Base-by-base conservation (phyloP, 2,329 filamentous ascomycete genomes). In the Leptographium procerum region DNA sequence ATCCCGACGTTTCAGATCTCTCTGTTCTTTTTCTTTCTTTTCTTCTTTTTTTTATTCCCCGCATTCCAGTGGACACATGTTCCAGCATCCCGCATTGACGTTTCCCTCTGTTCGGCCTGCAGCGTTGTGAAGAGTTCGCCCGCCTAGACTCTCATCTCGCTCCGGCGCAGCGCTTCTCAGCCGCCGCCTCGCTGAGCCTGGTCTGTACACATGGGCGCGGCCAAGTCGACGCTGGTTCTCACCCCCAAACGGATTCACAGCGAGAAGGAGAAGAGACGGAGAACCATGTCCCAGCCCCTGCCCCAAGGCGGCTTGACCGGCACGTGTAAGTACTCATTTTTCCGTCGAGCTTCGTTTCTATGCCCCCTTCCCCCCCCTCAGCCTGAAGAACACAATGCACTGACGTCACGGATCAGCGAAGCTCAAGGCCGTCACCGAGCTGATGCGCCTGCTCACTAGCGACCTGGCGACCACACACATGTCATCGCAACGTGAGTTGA, bases 391-490 rank as follows among this genome's bases (percentile, higher is more conserved):
- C 14, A 13, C 14, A 3, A 43, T 10, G 10, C 31, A 16, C 54
- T 50, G 43, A 59, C 53, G 13, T 22, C 22, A n/a, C 24, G n/a
- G 24, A n/a, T 3, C 66, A 89, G 81, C 76, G 60, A 91, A 91
- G 72, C 77, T 87, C 59, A 75, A 82, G 60, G 81, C 88, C 57
- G 87, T 92, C 47, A 83, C 78, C 19, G 75, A 77, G 57, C 73
- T 94, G 19, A 72, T 94, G 63, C 72, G 78, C 47, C 78, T 78
- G 50, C 76, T 95, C 47, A 74, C 77, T 8, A 69, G 78, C 55
- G 87, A 92, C 67, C 71, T 90, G 1, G 70, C 80, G 55, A 75
- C 79, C n/a, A 74, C 77, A 54, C 78, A 73, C 28, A 77, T 91
- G 47, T 73, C 78, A 7, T 72, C 83, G 55, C 71, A 83, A 63